phyloP scores from a whole-genome alignment of 2,329 filamentous ascomycete genomes.

The Emericellopsis cladophorae region DNA sequence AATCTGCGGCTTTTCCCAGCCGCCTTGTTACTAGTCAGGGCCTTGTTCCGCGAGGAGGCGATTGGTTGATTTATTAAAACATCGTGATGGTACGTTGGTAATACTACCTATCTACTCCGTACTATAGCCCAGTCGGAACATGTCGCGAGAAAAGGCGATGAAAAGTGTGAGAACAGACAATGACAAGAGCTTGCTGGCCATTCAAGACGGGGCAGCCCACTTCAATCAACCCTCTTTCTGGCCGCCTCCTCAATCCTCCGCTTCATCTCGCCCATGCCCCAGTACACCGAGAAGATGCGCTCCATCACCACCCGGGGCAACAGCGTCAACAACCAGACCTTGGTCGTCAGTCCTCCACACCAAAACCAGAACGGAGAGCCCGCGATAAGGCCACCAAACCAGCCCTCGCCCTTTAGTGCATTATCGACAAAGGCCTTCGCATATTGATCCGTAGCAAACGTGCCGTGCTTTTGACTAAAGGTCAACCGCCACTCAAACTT shows the following conservation, averaged over 20 bases:
- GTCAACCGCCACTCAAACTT: constrained; percentile 31
- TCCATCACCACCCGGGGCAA: constrained; percentile 4
- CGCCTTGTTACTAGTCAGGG: no score
- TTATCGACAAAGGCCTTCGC: constrained; percentile 27
- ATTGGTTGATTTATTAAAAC: no score
- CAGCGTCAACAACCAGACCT: constrained; percentile 3
- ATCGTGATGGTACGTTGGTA: no score
- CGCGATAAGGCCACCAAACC: constrained; percentile 10
- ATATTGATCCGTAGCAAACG: constrained; percentile 26
- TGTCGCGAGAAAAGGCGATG: no score
- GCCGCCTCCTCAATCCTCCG: constrained; percentile 2
- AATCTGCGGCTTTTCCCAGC: no score
- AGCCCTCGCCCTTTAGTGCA: constrained; percentile 26
- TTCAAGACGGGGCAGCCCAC: neutral
- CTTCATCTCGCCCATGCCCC: constrained; percentile 2
- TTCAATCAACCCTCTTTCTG: constrained; percentile 1
- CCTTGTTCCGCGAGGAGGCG: no score
- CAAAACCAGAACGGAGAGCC: constrained; percentile 3
- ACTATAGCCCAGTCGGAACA: no score
- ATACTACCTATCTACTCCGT: no score
- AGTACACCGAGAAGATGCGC: constrained; percentile 2
- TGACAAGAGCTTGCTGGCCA: neutral
- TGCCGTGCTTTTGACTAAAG: constrained; percentile 34
- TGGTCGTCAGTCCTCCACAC: constrained; percentile 3
- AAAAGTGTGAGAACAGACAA: no score